Evolutionary conservation across 768 basidiomycete species (phyloP), one percentile per base, ranked within the genome.

Genomic region (Kwoniella europaea): DNA sequence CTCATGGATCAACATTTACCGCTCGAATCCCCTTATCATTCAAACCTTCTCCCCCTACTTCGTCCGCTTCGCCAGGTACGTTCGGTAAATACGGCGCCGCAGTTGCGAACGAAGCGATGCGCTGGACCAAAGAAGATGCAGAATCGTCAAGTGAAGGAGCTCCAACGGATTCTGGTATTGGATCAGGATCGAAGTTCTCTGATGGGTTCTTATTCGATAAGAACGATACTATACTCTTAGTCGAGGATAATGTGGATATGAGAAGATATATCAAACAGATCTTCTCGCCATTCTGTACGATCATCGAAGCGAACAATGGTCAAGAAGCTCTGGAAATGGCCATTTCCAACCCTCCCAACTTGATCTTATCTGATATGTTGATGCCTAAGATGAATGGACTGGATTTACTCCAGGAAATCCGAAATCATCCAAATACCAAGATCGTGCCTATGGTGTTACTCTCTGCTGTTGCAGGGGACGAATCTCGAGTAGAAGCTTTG

Each of bases 321-420:
- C 60, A 71, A 44, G 76, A 83, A 53, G 83, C 81, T 4, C 71
- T 80, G 9, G 69, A 80, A n/a, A 78, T 83, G 6, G 68, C 59
- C 3, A 80, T 82, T 1, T 56, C 60, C 15, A 66, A 29, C 46
- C 72, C 64, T 4, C 85, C 85, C 0, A 71, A 81, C 44, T 63
- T 85, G n/a, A 82, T 85, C 56, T 60, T 85, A 10, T 77, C 80
- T 5, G 85, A 86, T 68, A 75, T 84, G 29, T 82, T 83, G 76
- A 84, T 85, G 82, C 84, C 84, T 12, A 73, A 76, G 42, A 72
- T 79, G 71, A 72, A 55, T 43, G 82, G 85, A 62, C 57, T 74
- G 67, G 73, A 77, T 18, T 35, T 82, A 5, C 67, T 81, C 18
- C 60, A 53, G 10, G 75, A 72, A 20, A 71, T 85, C 16, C 71